These are phyloP conservation scores for Rhodamnia rubescens DNA, from an alignment of 345 rosid genomes.

Conservation along the genomic window DNA sequence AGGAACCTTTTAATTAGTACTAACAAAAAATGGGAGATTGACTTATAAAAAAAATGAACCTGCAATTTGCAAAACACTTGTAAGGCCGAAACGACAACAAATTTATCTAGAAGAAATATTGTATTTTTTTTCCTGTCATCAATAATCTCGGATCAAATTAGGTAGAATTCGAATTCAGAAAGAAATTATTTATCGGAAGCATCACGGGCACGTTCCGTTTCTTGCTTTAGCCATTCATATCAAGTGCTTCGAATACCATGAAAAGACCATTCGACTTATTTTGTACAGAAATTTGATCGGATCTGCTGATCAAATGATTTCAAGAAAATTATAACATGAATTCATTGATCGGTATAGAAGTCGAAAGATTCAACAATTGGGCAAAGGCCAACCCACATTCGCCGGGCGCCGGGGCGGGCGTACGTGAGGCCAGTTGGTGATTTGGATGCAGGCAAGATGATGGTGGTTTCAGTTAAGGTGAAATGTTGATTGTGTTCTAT, in stretches of 20 bases:
- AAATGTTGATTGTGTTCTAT: background rate
- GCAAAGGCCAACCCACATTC: background rate
- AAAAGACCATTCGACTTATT: background rate
- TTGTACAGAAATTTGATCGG: background rate
- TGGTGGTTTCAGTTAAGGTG: background rate
- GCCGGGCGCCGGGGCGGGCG: too few relatives aligned
- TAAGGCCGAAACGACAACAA: background rate
- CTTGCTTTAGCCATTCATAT: background rate
- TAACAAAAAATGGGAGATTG: background rate
- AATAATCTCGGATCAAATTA: background rate
- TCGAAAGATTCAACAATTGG: background rate
- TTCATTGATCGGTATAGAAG: background rate
- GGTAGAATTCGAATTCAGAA: background rate
- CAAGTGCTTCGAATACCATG: background rate
- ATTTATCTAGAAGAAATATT: background rate
- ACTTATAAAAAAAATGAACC: background rate
- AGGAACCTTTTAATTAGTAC: too few relatives aligned
- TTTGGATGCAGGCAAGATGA: background rate
- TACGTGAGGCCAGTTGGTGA: background rate
- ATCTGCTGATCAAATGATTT: background rate
- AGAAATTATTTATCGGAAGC: background rate
- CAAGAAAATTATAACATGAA: background rate
- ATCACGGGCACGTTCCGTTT: background rate
- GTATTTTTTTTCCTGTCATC: background rate
- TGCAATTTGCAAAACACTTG: background rate